phyloP scores from a whole-genome alignment of 192 early-diverging fungal genomes.

The Anaeromyces robustus region DNA sequence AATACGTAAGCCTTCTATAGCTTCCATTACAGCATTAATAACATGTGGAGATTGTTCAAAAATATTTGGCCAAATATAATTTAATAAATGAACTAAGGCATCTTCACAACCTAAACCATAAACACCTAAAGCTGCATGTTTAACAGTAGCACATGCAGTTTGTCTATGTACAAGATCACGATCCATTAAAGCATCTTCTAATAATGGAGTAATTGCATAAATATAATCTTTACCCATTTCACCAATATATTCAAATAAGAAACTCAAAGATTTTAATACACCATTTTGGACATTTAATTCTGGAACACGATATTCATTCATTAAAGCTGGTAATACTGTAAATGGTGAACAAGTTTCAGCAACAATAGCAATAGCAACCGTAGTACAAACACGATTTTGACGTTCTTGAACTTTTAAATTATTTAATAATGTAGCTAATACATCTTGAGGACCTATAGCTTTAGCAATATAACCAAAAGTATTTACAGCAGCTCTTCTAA shows the following conservation, averaged over 20 bases:
- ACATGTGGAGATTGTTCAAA: constrained; percentile 88
- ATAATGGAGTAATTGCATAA: constrained; percentile 82
- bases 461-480: constrained; percentile 99
- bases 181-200: constrained; percentile 95
- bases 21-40: constrained; percentile 94
- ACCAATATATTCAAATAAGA: constrained; percentile 98
- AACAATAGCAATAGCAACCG: constrained; percentile 94
- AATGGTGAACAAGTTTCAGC: constrained; percentile 96
- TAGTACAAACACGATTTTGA: constrained; percentile 98
- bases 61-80: constrained; percentile 96
- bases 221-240: constrained; percentile 97
- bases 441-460: constrained; percentile 98
- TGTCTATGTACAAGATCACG: constrained; percentile 96
- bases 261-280: constrained; percentile 83
- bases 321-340: constrained; percentile 90
- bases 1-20: constrained; percentile 83
- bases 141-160: constrained; percentile 87
- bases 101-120: constrained; percentile 85
- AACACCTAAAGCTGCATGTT: constrained; percentile 90
- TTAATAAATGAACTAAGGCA: constrained; percentile 82
- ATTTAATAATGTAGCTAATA: constrained; percentile 89
- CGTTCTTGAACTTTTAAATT: constrained; percentile 98
- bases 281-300: constrained; percentile 99
- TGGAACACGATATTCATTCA: constrained; percentile 99
- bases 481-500: constrained; percentile 89